A percentile compares a stretch with the other conserved stretches of the same genome.
Evolutionary conservation across 495 filamentous ascomycete species (phyloP).

Genomic region (Neurospora discreta): DNA sequence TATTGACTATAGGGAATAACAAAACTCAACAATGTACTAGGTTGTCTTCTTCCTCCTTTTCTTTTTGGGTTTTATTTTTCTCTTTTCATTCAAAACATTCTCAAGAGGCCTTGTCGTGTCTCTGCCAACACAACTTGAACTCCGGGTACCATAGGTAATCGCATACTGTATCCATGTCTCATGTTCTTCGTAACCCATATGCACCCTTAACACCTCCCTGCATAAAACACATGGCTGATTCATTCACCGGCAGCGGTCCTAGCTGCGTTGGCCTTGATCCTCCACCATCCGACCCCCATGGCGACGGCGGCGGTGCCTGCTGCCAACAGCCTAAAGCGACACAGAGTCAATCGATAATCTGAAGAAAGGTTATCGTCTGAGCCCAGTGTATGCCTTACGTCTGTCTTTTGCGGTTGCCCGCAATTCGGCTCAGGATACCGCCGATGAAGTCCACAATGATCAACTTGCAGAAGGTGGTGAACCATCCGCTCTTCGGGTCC

Average conservation of each 20-base stretch:
- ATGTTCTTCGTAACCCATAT: not conserved
- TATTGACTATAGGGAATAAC: not conserved
- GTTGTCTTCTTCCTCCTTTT: not conserved
- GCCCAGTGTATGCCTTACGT: conserved; percentile 10
- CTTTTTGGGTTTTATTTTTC: not conserved
- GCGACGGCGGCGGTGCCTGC: conserved; percentile 5
- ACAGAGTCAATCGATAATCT: conserved; percentile 10
- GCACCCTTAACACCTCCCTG: not conserved
- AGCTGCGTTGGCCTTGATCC: not conserved
- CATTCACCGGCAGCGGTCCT: not conserved
- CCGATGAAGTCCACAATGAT: conserved; percentile 24
- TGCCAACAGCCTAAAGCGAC: conserved; percentile 9
- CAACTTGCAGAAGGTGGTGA: conserved; percentile 16
- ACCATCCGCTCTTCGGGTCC: conserved; percentile 12
- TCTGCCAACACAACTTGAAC: not conserved
- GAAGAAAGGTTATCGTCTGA: not conserved
- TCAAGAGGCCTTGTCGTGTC: not conserved
- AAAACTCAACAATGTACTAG: not conserved
- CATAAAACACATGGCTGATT: not conserved
- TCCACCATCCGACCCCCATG: conserved; percentile 10
- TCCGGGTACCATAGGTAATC: not conserved
- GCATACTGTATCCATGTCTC: not conserved
- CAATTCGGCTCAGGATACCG: conserved; percentile 16
- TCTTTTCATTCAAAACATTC: not conserved
- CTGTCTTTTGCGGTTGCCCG: conserved; percentile 10